Evolutionary conservation across 805 yeast genomes (phyloP), one percentile per base, ranked within the genome.

Genomic region (Yarrowia sp.): DNA sequence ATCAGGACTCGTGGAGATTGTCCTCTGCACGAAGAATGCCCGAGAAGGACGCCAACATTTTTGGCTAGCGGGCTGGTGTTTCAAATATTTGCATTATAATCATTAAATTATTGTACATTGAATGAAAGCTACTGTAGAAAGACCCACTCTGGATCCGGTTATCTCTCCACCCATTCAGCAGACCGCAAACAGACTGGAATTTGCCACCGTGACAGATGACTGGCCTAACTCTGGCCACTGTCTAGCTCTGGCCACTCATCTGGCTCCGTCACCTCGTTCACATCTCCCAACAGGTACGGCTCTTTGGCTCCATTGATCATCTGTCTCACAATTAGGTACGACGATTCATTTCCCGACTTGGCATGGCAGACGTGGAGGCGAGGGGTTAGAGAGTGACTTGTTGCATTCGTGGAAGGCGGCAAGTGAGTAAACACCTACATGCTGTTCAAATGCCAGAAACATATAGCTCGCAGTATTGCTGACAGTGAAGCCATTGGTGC

Each of bases 1-100:
- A 84, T 71, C 90, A 86, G 72, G 86, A 88, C 71, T 84, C 87
- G 1, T 92, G 97, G 97, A 82, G 97, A 69, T 77, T 92, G 68
- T 88, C 90, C 74, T 78, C 80, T 19, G 80, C 79, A 64, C 63
- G 70, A 45, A 69, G 71, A 40, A 41, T 71, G 49, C 69, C 70
- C 15, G 69, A 65, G 50, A 42, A 53, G 35, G 50, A 50, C 9
- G 61, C 61, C n/a, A 65, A 65, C 14, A 65, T 53, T 65, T 65
- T 65, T n/a, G 68, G 68, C 1, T 65, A 50, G 35, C 35, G 16
- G 10, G 8, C 8, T 15, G 12, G 40, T 11, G 14, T 8, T 4
- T 19, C 15, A 11, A 32, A 8, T 14, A 48, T 48, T 48, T 49
- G 53, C 53, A 49, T 48, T 49, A 32, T 49, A 49, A 49, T 49